Base-by-base conservation (phyloP, 2,329 filamentous ascomycete species). In the Aschersonia sp. region DNA sequence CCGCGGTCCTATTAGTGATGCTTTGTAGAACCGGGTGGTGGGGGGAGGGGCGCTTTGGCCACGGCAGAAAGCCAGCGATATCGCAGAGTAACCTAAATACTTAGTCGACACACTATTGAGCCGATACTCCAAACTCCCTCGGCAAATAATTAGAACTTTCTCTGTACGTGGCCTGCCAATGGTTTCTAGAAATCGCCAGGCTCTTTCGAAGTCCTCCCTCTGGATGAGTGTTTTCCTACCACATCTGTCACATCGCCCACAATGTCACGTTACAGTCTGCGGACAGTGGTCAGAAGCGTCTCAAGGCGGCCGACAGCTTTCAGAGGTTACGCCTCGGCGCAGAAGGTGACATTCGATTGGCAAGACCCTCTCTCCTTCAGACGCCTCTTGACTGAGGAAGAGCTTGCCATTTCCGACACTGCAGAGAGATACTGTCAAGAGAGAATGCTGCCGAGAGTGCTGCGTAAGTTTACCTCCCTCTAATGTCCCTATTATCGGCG, bases 361-460 rank as follows among this genome's bases (percentile, higher is more conserved):
- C 78, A 92, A 63, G 92, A 98, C 61, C 89, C 92, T 28, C 72
- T 98, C 50, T 76, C 75, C 30, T 74, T 82, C 38, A 81, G 80
- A 58, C 84, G 80, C 59, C 68, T 95, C 43, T 77, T 89, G 58
- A 95, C 89, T 1, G 86, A 94, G 54, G 92, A 98, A 51, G 92
- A 98, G 65, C 62, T 87, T 54, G 88, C 89, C 10, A 91, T 98
- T 55, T 75, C 84, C 42, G 88, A 96, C 58, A 94, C 88, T 5
- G 91, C 91, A 35, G 85, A 94, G 65, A 78, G 86, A 51, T 98
- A 97, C 61, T 97, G 89, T 62, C 91, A 97, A 65, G 89, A 97
- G 63, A 78, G 79, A 51, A 73, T 98, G 69, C 71, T 85, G 42
- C 92, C 92, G 46, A 75, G 91, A 53, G 84, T 98, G 46, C 73